Base-by-base conservation (phyloP, 805 yeast species). In the Blastobotrys peoriensis region DNA sequence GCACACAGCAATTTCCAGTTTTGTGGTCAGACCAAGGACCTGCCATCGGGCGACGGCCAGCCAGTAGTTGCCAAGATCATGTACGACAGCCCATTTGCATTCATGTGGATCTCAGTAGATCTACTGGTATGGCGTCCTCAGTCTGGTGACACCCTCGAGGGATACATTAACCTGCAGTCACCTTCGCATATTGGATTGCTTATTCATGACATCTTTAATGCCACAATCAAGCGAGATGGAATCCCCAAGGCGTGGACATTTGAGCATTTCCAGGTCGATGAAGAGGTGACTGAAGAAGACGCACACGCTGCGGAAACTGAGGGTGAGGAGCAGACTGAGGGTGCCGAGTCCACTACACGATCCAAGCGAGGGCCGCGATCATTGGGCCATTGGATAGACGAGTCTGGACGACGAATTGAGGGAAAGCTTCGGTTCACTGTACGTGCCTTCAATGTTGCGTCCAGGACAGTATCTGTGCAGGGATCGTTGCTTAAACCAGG, bases 181-280 rank as follows among this genome's bases (percentile, higher is more conserved):
- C 95, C 95, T 15, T 83, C 96, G 5, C 98, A 93, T 61, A 83
- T 93, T 56, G 98, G 97, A 48, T 70, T 93, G 49, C 73, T 93
- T 52, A 73, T 93, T 40, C 89, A 86, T 62, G 98, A 93, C 66
- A 86, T 95, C 1, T 93, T 93, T 70, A 93, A 93, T 66, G 97
- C 97, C 18, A 80, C 91, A 38, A 86, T 93, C 51, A 86, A 85
- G 64, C 80, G 85, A 61, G 81, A 75, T 60, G 81, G 79, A 55
- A 88, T 93, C 49, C 98, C 98, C n/a, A 66, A 69, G 35, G 75
- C 71, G 38, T 93, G 98, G 98, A 70, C 70, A 27, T 93, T 91
- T 64, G 74, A 86, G 43, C 91, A 93, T 41, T 79, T 75, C 56
- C 87, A 86, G 60, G 80, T 73, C 19, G 91, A 83, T 55, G 86